A percentile compares a stretch with the other conserved stretches of the same genome.
Evolutionary conservation across 1,284 basidiomycete species (phyloP).

Genomic region (Peniophora sp.): DNA sequence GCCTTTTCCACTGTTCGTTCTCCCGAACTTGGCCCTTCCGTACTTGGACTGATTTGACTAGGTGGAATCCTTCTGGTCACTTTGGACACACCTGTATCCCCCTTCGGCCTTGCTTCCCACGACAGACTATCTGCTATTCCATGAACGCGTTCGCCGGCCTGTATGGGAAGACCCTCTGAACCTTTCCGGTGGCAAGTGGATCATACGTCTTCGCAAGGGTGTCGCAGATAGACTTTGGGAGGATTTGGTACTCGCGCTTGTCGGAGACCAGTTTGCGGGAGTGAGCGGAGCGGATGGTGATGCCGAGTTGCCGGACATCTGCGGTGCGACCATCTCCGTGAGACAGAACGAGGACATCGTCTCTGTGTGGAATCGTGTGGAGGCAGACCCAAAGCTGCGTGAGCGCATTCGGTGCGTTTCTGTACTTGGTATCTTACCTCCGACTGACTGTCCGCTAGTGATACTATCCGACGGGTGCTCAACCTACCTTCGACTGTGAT

Average conservation of each 20-base stretch:
- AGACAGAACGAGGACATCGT: conserved; percentile 79
- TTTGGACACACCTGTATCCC: conserved; percentile 72
- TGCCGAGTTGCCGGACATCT: conserved; percentile 66
- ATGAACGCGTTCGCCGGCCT: conserved; percentile 70
- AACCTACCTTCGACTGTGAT: conserved; percentile 62
- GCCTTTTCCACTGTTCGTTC: conserved; percentile 64
- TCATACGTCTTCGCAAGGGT: conserved; percentile 78
- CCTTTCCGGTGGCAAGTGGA: conserved; percentile 86
- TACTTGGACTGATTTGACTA: conserved; percentile 19
- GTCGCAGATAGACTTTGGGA: conserved; percentile 79
- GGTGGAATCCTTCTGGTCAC: conserved; percentile 80
- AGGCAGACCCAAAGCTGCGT: conserved; percentile 55
- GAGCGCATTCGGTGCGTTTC: conserved; percentile 64
- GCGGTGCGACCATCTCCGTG: conserved; percentile 79
- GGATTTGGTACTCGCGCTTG: conserved; percentile 67
- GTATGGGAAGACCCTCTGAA: conserved; percentile 91
- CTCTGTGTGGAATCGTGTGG: conserved; percentile 71
- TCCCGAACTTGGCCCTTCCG: conserved; percentile 15
- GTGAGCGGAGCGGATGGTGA: conserved; percentile 3
- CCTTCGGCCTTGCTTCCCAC: conserved; percentile 70
- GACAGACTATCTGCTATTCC: conserved; percentile 82
- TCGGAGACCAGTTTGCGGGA: conserved; percentile 69
- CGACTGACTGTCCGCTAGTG: conserved; percentile 31
- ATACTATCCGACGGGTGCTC: conserved; percentile 59
- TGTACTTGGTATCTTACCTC: conserved; percentile 1